phyloP scores from a whole-genome alignment of 2,329 filamentous ascomycete genomes.

The Keithomyces neogunnii region DNA sequence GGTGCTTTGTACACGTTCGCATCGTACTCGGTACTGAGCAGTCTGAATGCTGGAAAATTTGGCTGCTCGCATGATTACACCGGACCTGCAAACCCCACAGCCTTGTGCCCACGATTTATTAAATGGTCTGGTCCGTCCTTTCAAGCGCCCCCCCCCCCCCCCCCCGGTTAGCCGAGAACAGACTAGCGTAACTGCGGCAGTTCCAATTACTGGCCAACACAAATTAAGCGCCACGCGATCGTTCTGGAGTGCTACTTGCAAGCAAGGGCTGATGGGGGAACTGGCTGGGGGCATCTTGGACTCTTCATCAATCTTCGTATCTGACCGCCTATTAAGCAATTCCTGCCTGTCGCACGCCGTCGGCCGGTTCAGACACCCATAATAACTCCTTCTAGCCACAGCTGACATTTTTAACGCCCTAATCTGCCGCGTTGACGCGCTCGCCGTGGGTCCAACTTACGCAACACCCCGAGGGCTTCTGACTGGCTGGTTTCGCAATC shows the following conservation, averaged over 20 bases:
- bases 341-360: not conserved
- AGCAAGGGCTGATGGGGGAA: not conserved
- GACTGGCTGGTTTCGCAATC: not conserved
- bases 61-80: too few species aligned
- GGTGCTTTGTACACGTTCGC: too few species aligned
- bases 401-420: not conserved
- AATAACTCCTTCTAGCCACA: not conserved
- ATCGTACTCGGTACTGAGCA: too few species aligned
- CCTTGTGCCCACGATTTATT: too few species aligned
- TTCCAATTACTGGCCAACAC: not conserved
- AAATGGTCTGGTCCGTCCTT: too few species aligned
- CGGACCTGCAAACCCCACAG: too few species aligned
- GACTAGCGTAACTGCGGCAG: conserved; percentile 2
- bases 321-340: not conserved
- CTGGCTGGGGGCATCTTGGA: not conserved
- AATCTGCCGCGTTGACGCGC: not conserved
- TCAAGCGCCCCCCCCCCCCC: too few species aligned
- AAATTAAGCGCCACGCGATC: too few species aligned
- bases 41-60: too few species aligned
- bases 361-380: not conserved
- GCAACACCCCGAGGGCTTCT: not conserved
- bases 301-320: not conserved
- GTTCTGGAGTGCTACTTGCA: not conserved
- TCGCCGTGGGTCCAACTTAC: not conserved
- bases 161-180: not conserved